A percentile compares a stretch with the other conserved stretches of the same genome.
Evolutionary conservation across 139 green algal species (phyloP).

Genomic region (Ettlia oleoabundans): DNA sequence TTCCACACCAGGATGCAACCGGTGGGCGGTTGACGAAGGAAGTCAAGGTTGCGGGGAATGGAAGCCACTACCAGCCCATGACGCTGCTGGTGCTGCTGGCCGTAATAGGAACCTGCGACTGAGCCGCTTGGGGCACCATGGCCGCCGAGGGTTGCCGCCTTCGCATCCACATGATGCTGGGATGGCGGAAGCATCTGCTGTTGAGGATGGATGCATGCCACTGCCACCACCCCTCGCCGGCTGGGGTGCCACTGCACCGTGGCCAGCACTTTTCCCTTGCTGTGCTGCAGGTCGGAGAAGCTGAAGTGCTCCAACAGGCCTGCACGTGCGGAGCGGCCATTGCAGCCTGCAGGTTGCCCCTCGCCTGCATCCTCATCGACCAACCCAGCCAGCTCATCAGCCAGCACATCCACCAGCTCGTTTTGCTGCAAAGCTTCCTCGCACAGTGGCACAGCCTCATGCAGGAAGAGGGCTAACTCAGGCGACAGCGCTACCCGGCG

Average conservation of each 20-base stretch:
- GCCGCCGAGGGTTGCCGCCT: background rate
- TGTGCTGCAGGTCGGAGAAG: constrained; percentile 81
- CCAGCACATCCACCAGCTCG: constrained; percentile 75
- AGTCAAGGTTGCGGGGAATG: too few relatives aligned
- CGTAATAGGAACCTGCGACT: too few relatives aligned
- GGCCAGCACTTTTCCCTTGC: constrained; percentile 69
- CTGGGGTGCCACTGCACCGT: constrained; percentile 70
- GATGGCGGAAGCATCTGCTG: background rate
- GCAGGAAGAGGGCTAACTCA: constrained; percentile 6
- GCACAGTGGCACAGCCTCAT: background rate
- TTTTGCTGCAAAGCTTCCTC: constrained; percentile 66
- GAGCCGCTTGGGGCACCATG: background rate
- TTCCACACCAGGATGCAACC: constrained; percentile 85
- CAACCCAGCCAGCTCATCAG: constrained; percentile 77
- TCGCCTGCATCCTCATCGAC: constrained; percentile 72
- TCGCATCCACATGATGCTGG: background rate
- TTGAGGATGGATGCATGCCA: constrained; percentile 66
- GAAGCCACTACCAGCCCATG: too few relatives aligned
- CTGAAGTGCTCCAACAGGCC: constrained; percentile 66
- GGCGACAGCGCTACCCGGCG: background rate
- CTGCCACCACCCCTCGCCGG: constrained; percentile 66
- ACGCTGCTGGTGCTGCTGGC: too few relatives aligned
- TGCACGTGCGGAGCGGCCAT: constrained; percentile 54
- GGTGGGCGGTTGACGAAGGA: constrained; percentile 35
- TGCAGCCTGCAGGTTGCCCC: constrained; percentile 57